Base-by-base conservation (phyloP, 192 early-diverging fungal species). In the Umbelopsis sp. region DNA sequence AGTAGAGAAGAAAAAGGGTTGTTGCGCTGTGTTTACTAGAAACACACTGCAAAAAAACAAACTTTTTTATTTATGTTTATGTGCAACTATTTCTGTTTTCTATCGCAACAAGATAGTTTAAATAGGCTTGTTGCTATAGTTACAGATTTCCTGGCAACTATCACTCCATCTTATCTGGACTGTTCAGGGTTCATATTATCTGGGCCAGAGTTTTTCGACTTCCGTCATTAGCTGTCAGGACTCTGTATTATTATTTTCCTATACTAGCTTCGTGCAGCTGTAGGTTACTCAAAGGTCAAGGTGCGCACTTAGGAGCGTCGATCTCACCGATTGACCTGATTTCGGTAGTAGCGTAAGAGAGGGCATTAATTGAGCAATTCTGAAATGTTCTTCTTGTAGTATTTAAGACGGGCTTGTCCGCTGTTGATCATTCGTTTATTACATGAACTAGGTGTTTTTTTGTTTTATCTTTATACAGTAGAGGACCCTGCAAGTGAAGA, bases 401-500 rank as follows among this genome's bases (percentile, higher is more conserved):
- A 41, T 41, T 9, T 6, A 4, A 41, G 2, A 41, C 37, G 37
- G 37, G 0, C 37, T 4, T 10, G 10, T 41, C 37, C 37, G 37
- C 10, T 10, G 2, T 9, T 41, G 37, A 41, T 41, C 10, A 41
- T 41, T 41, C 10, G 5, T 13, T 13, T 25, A 8, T 21, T 52
- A 11, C 51, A 23, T 23, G 51, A 5, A 22, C 20, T 21, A 21
- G 1, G 0, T 22, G 7, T 22, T 52, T 52, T 8, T 22, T 52
- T 52, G 21, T n/a, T n/a, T 22, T 20, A 52, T 6, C 22, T 52
- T 3, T 5, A 52, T 25, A 61, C 27, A 13, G 33, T 16, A 35
- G 18, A 61, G 55, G 55, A 61, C 55, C 55, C 55, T 61, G 55
- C 55, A 61, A 61, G 37, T 41, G 3, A 5, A 18, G 5, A 61